Evolutionary conservation across 2,329 filamentous ascomycete species (phyloP).

Genomic region (Calonectria leucothoes): DNA sequence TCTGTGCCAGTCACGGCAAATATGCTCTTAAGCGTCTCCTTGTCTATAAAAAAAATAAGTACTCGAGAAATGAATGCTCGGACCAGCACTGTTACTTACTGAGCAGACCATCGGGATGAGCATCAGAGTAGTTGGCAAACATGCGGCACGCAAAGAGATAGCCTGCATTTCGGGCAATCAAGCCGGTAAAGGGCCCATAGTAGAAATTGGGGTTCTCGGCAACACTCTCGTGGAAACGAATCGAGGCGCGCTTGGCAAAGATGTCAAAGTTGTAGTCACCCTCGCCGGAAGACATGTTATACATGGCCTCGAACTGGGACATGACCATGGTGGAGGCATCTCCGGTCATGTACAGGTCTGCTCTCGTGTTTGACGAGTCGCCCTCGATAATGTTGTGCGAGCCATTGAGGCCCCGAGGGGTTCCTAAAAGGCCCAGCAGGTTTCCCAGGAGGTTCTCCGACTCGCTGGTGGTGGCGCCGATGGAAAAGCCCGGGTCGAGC

Average conservation of each 20-base stretch:
- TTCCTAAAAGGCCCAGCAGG: constrained; percentile 54
- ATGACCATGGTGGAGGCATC: constrained; percentile 63
- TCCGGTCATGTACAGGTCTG: constrained; percentile 62
- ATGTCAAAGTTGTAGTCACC: constrained; percentile 49
- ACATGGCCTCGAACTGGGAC: constrained; percentile 52
- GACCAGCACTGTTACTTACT: constrained; percentile 13
- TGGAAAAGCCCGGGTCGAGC: constrained; percentile 61
- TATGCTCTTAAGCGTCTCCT: constrained; percentile 57
- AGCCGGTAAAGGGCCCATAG: constrained; percentile 61
- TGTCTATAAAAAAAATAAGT: constrained; percentile 21
- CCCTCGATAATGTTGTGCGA: constrained; percentile 67
- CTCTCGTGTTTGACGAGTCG: constrained; percentile 61
- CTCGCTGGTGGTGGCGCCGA: constrained; percentile 55
- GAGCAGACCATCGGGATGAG: constrained; percentile 49
- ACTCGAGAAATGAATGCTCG: neutral
- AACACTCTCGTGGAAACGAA: constrained; percentile 58
- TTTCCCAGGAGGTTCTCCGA: constrained; percentile 56
- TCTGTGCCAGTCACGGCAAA: constrained; percentile 56
- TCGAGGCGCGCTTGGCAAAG: constrained; percentile 48
- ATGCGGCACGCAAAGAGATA: constrained; percentile 56
- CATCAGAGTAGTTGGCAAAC: constrained; percentile 56
- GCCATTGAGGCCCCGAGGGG: constrained; percentile 55
- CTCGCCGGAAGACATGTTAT: constrained; percentile 19
- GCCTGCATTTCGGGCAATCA: constrained; percentile 58
- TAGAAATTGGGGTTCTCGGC: constrained; percentile 65